A percentile compares a stretch with the other conserved stretches of the same genome.
Evolutionary conservation across 129 eudicot species (phyloP).

Genomic region (Scalesia atractyloides): DNA sequence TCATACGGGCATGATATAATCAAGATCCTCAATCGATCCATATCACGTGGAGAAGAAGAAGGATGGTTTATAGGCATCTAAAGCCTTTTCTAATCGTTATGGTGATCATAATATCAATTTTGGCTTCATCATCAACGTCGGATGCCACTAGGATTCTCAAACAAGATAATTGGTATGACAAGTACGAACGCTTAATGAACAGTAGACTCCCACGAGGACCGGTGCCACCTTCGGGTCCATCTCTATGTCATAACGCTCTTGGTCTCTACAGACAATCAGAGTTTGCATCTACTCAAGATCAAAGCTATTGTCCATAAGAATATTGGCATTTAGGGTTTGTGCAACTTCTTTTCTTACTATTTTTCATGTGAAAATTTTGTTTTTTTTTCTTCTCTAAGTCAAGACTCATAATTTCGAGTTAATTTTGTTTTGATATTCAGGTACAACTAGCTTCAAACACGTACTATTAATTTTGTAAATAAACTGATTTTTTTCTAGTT

Average conservation of each 20-base stretch:
- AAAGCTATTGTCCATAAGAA: constrained; percentile 34
- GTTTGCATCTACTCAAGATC: constrained; percentile 22
- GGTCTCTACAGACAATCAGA: constrained; percentile 30
- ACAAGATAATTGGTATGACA: constrained; percentile 24
- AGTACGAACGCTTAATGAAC: constrained; percentile 27
- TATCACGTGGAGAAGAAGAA: background rate
- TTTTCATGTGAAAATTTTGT: constrained; percentile 7
- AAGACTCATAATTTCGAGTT: constrained; percentile 16
- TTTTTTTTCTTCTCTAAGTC: background rate
- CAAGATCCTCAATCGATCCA: constrained; percentile 3
- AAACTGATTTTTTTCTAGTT: background rate
- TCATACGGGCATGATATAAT: constrained; percentile 3
- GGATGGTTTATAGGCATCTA: constrained; percentile 26
- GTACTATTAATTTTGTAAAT: background rate
- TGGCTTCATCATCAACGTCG: constrained; percentile 14
- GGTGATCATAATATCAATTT: constrained; percentile 11
- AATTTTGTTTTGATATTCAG: background rate
- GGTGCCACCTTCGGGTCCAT: constrained; percentile 67
- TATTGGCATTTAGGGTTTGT: constrained; percentile 23
- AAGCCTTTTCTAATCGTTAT: constrained; percentile 9
- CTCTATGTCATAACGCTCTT: constrained; percentile 54
- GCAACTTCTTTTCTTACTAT: background rate
- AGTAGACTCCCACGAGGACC: constrained; percentile 55
- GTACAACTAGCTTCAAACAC: constrained; percentile 13
- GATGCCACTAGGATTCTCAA: constrained; percentile 23